phyloP scores from a whole-genome alignment of 2,329 filamentous ascomycete genomes.

The Cylindrodendrum hubeiense region DNA sequence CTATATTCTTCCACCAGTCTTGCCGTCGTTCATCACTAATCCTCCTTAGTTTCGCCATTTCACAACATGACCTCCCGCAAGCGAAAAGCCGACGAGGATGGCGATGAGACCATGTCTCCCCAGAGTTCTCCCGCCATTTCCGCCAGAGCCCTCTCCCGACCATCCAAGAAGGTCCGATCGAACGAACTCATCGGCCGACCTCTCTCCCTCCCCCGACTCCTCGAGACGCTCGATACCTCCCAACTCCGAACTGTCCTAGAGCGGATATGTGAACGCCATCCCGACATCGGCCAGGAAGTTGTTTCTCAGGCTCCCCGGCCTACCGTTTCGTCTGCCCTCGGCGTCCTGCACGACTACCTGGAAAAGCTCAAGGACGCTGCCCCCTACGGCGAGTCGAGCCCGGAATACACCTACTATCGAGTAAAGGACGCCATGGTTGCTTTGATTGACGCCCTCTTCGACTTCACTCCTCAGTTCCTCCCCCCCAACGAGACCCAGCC shows the following conservation, averaged over 20 bases:
- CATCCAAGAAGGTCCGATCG: constrained; percentile 72
- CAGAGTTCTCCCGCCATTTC: constrained; percentile 82
- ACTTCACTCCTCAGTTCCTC: constrained; percentile 96
- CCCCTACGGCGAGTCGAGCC: constrained; percentile 85
- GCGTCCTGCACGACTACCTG: constrained; percentile 87
- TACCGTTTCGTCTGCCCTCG: constrained; percentile 82
- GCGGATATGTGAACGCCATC: constrained; percentile 90
- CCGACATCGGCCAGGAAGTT: constrained; percentile 87
- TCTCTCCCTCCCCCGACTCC: constrained; percentile 75
- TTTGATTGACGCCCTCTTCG: constrained; percentile 88
- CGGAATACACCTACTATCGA: constrained; percentile 95
- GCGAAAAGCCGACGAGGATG: constrained; percentile 87
- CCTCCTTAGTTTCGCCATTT: constrained; percentile 57
- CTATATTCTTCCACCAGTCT: neutral
- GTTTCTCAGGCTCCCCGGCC: constrained; percentile 88
- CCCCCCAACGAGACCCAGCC: constrained; percentile 90
- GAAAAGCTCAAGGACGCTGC: constrained; percentile 81
- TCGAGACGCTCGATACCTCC: constrained; percentile 90
- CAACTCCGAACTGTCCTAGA: constrained; percentile 90
- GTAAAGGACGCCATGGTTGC: constrained; percentile 84
- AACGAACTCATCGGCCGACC: constrained; percentile 75
- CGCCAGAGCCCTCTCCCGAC: constrained; percentile 74
- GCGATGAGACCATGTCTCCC: constrained; percentile 91
- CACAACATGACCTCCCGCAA: constrained; percentile 73
- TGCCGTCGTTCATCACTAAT: constrained; percentile 37